Evolutionary conservation across 257 asterid species (phyloP).

Genomic region (Scutellaria minor): DNA sequence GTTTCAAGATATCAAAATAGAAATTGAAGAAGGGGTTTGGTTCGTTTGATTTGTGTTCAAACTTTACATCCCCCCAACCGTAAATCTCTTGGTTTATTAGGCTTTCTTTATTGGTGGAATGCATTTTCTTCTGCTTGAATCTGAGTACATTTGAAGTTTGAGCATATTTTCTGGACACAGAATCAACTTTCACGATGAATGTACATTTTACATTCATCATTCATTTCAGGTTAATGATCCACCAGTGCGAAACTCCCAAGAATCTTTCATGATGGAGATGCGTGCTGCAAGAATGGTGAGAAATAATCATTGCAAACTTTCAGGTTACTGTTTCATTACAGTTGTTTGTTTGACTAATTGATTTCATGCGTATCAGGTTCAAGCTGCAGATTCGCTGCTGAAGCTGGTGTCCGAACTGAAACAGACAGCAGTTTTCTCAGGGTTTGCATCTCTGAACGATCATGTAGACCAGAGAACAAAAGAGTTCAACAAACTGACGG

Average conservation of each 20-base stretch:
- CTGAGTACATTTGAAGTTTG: background rate
- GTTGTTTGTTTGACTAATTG: slow-evolving; percentile 6
- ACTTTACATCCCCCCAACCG: background rate
- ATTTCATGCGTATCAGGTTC: slow-evolving; percentile 60
- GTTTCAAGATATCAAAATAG: background rate
- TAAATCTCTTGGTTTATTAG: too few relatives aligned
- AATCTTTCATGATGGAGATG: slow-evolving; percentile 96
- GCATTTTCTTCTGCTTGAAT: background rate
- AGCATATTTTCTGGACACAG: background rate
- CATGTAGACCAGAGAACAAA: slow-evolving; percentile 88
- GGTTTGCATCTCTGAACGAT: slow-evolving; percentile 84
- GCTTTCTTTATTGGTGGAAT: background rate
- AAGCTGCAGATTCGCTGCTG: slow-evolving; percentile 85
- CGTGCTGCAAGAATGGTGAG: slow-evolving; percentile 89
- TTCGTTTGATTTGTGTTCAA: background rate
- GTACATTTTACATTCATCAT: background rate
- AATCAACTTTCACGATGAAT: background rate
- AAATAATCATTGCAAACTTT: background rate
- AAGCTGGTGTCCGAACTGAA: slow-evolving; percentile 92
- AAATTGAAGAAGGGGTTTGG: background rate
- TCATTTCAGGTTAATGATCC: slow-evolving; percentile 48
- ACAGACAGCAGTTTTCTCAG: slow-evolving; percentile 87
- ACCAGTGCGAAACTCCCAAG: slow-evolving; percentile 81
- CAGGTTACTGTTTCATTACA: too few relatives aligned
- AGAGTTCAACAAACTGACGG: slow-evolving; percentile 64